phyloP scores from a whole-genome alignment of 352 stramenopile genomes.

The Hyaloperonospora brassicae region DNA sequence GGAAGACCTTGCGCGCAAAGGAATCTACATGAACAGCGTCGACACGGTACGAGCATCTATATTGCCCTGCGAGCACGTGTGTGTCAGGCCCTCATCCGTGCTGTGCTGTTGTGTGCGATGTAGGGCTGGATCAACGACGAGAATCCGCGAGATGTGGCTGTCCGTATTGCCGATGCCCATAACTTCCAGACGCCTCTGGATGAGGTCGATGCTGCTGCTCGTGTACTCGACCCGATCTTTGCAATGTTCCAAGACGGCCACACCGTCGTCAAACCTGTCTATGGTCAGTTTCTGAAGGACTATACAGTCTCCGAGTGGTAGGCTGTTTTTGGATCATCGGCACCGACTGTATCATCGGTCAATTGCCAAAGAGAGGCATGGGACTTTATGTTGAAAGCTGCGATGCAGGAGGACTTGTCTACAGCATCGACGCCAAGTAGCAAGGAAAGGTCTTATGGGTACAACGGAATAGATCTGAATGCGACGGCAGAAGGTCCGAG shows the following conservation, averaged over 20 bases:
- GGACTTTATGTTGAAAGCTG: too few relatives aligned
- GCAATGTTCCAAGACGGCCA: slow-evolving; percentile 18
- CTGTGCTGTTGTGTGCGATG: neutral
- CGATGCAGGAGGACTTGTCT: too few relatives aligned
- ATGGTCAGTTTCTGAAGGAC: slow-evolving; percentile 72
- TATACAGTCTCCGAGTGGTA: slow-evolving; percentile 33
- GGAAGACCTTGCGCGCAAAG: slow-evolving; percentile 78
- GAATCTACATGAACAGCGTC: slow-evolving; percentile 96
- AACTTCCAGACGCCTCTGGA: slow-evolving; percentile 97
- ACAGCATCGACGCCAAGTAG: too few relatives aligned
- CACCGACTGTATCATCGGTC: too few relatives aligned
- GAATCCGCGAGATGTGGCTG: slow-evolving; percentile 89
- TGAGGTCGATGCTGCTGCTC: slow-evolving; percentile 92
- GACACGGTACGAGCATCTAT: slow-evolving; percentile 66
- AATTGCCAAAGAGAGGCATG: too few relatives aligned
- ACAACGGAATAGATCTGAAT: too few relatives aligned
- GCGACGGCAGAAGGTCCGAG: too few relatives aligned
- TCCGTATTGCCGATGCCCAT: slow-evolving; percentile 84
- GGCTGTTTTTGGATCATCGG: too few relatives aligned
- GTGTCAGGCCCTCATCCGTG: too few relatives aligned
- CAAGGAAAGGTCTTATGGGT: too few relatives aligned
- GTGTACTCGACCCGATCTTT: slow-evolving; percentile 94
- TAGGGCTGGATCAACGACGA: slow-evolving; percentile 96
- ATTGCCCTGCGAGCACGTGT: neutral
- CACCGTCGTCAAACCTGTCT: slow-evolving; percentile 42